phyloP scores from a whole-genome alignment of 2,329 filamentous ascomycete species.

The Fusarium begoniae region DNA sequence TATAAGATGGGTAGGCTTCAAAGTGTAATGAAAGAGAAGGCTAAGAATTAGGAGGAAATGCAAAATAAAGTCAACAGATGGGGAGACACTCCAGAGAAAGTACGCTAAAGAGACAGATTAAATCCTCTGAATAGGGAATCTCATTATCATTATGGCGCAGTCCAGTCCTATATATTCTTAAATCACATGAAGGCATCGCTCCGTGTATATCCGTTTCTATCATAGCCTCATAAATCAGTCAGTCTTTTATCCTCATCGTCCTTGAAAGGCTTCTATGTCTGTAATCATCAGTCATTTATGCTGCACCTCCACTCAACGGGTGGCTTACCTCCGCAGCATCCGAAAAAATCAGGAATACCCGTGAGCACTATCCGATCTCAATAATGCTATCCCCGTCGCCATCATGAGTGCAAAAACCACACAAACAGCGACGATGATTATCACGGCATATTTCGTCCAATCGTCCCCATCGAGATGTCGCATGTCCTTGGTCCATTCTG shows the following conservation, averaged over 20 bases:
- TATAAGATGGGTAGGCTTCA: too few relatives aligned
- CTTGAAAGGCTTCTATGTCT: accelerated
- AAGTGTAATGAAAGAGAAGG: too few relatives aligned
- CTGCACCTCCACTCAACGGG: accelerated
- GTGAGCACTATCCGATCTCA: not conserved
- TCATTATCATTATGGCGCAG: not conserved
- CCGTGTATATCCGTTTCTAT: not conserved
- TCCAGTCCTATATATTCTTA: accelerated
- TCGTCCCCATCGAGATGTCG: not conserved
- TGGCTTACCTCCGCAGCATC: not conserved
- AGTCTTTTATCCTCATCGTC: accelerated
- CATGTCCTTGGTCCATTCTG: slow-evolving; percentile 22
- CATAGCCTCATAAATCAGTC: accelerated
- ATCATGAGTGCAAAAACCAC: not conserved
- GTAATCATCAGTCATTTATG: accelerated
- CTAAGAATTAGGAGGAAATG: too few relatives aligned
- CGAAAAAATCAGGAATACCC: not conserved
- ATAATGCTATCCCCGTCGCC: not conserved
- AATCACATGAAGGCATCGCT: not conserved
- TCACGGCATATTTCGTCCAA: not conserved
- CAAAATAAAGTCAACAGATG: accelerated
- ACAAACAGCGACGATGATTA: not conserved
- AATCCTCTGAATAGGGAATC: not conserved
- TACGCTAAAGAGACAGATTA: accelerated
- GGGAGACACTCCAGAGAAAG: accelerated